Evolutionary conservation across 257 asterid genomes (phyloP).

Genomic region (Apocynum venetum): DNA sequence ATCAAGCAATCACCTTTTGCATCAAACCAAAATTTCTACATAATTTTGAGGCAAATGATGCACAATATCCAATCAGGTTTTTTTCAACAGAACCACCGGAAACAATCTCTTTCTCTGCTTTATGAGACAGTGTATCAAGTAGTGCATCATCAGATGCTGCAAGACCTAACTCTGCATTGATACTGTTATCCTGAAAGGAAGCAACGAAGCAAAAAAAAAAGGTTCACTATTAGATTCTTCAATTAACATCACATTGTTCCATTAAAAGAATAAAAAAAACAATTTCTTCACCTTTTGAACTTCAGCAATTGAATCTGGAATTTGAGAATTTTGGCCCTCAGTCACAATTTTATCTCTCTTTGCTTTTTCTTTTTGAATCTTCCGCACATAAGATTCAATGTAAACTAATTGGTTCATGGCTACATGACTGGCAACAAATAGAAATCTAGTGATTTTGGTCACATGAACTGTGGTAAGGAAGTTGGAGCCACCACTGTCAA

Average conservation of each 20-base stretch:
- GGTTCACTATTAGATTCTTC: not conserved
- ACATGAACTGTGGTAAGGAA: constrained; percentile 54
- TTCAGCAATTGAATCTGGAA: constrained; percentile 31
- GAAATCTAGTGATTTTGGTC: constrained; percentile 60
- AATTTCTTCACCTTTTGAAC: constrained; percentile 43
- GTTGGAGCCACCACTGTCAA: constrained; percentile 32
- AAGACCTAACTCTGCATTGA: constrained; percentile 84
- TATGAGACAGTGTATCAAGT: constrained; percentile 74
- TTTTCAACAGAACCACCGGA: constrained; percentile 53
- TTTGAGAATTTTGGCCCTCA: constrained; percentile 38
- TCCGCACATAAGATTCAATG: constrained; percentile 67
- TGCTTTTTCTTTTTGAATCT: constrained; percentile 70
- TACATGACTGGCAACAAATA: constrained; percentile 74
- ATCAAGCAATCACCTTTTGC: constrained; percentile 70
- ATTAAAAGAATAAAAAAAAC: not conserved
- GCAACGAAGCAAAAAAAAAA: not conserved
- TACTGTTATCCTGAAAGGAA: constrained; percentile 53
- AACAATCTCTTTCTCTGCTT: constrained; percentile 87
- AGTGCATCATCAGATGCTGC: constrained; percentile 92
- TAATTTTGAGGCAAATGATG: constrained; percentile 64
- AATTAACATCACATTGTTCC: not conserved
- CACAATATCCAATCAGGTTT: constrained; percentile 81
- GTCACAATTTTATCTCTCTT: constrained; percentile 61
- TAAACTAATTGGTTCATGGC: constrained; percentile 91
- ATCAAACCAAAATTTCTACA: constrained; percentile 83